Evolutionary conservation across 768 basidiomycete genomes (phyloP).

Genomic region (Mycena leptocephala): DNA sequence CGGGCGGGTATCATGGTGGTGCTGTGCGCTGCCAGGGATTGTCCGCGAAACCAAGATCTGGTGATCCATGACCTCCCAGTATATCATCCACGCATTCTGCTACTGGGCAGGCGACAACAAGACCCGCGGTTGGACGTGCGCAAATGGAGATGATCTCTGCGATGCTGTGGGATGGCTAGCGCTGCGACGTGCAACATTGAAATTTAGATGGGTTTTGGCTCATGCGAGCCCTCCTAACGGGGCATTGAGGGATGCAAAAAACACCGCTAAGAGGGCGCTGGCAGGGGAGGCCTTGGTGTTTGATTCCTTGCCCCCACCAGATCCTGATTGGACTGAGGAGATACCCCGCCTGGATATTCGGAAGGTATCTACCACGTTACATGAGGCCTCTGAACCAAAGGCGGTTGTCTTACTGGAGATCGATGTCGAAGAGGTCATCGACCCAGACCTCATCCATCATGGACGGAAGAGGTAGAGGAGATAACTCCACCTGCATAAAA

Average conservation of each 20-base stretch:
- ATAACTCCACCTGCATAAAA: too few relatives aligned
- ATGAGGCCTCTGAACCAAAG: not conserved
- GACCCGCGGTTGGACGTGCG: not conserved
- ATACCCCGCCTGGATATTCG: not conserved
- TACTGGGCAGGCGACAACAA: constrained; percentile 1
- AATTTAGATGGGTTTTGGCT: not conserved
- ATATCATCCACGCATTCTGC: not conserved
- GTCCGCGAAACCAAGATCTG: not conserved
- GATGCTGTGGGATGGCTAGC: not conserved
- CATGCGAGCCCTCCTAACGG: not conserved
- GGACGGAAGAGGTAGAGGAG: not conserved
- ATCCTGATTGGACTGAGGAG: not conserved
- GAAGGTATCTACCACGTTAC: not conserved
- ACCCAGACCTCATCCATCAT: not conserved
- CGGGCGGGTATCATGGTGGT: not conserved
- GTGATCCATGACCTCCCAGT: not conserved
- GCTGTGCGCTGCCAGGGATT: not conserved
- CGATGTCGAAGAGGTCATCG: not conserved
- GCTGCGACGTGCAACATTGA: not conserved
- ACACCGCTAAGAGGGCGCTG: not conserved
- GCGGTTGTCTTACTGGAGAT: not conserved
- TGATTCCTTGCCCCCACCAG: too few relatives aligned
- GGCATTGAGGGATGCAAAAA: not conserved
- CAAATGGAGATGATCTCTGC: not conserved
- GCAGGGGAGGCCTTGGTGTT: not conserved